These are phyloP conservation scores for Diaporthe sp. DNA, from an alignment of 2,329 filamentous ascomycete genomes.

Conservation along the genomic window DNA sequence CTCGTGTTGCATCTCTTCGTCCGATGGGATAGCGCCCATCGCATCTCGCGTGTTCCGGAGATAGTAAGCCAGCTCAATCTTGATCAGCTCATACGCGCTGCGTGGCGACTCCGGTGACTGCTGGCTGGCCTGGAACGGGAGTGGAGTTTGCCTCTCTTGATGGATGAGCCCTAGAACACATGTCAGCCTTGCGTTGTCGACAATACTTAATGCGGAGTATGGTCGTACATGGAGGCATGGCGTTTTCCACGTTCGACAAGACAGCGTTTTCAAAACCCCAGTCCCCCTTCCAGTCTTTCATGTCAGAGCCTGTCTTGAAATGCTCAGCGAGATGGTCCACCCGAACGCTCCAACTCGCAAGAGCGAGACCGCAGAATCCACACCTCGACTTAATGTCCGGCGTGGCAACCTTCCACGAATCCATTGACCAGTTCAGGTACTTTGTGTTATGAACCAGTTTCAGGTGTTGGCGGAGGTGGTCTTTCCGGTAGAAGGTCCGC, in stretches of 20 bases:
- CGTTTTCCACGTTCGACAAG: constrained; percentile 75
- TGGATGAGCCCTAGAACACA: constrained; percentile 70
- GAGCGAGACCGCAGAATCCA: constrained; percentile 74
- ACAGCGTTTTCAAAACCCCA: constrained; percentile 76
- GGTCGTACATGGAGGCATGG: constrained; percentile 73
- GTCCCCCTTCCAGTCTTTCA: constrained; percentile 79
- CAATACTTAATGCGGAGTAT: constrained; percentile 46
- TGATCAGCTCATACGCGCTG: constrained; percentile 73
- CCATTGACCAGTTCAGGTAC: constrained; percentile 74
- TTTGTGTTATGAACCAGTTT: constrained; percentile 74
- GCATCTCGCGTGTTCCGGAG: constrained; percentile 59
- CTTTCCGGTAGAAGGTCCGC: constrained; percentile 76
- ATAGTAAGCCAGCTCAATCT: constrained; percentile 69
- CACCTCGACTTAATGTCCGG: constrained; percentile 74
- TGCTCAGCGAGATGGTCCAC: constrained; percentile 76
- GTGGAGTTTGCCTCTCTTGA: constrained; percentile 69
- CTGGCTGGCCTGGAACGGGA: constrained; percentile 65
- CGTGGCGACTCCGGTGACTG: constrained; percentile 61
- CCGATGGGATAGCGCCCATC: constrained; percentile 57
- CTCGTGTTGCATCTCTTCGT: constrained; percentile 69
- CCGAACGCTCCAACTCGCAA: constrained; percentile 73
- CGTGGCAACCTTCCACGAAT: constrained; percentile 71
- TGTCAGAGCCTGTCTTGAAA: constrained; percentile 75
- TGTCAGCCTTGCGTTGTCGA: not conserved
- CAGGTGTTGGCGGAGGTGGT: constrained; percentile 76